Evolutionary conservation across 148 eudicot genomes (phyloP).

Genomic region (Silene uniflora): DNA sequence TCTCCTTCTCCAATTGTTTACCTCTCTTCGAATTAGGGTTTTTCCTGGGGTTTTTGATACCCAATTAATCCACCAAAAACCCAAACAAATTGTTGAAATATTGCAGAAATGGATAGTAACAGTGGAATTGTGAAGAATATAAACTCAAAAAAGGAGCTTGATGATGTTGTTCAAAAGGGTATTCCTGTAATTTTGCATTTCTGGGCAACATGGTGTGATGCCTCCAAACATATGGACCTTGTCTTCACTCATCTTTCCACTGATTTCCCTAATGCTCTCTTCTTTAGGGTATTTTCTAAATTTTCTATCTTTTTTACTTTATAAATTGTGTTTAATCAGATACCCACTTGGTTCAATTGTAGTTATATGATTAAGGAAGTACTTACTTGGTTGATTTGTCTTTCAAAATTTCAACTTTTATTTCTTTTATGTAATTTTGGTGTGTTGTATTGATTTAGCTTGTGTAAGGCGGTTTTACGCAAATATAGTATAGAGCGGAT

Average conservation of each 20-base stretch:
- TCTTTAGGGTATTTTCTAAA: conserved; percentile 53
- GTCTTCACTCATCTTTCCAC: conserved; percentile 90
- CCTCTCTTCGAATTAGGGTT: not conserved
- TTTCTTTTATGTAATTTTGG: not conserved
- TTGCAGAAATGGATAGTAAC: conserved; percentile 15
- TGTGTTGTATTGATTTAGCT: not conserved
- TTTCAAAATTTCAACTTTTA: not conserved
- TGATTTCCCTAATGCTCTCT: conserved; percentile 79
- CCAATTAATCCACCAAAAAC: not conserved
- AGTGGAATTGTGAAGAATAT: conserved; percentile 67
- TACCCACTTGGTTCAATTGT: not conserved
- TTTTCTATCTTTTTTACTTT: not conserved
- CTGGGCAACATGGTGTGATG: conserved; percentile 98
- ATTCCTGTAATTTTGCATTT: conserved; percentile 61
- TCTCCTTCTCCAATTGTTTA: not conserved
- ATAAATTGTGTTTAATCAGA: not conserved
- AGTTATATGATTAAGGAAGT: not conserved
- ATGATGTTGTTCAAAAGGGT: conserved; percentile 42
- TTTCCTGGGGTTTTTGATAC: conserved; percentile 1
- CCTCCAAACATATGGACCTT: conserved; percentile 95
- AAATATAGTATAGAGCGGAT: no score
- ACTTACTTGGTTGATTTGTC: not conserved
- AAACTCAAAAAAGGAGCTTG: conserved; percentile 64
- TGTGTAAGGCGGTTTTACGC: no score
- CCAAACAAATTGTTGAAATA: not conserved